Conservation (phyloP, 768 basidiomycete genomes). For the Xanthoconium purpureum region DNA sequence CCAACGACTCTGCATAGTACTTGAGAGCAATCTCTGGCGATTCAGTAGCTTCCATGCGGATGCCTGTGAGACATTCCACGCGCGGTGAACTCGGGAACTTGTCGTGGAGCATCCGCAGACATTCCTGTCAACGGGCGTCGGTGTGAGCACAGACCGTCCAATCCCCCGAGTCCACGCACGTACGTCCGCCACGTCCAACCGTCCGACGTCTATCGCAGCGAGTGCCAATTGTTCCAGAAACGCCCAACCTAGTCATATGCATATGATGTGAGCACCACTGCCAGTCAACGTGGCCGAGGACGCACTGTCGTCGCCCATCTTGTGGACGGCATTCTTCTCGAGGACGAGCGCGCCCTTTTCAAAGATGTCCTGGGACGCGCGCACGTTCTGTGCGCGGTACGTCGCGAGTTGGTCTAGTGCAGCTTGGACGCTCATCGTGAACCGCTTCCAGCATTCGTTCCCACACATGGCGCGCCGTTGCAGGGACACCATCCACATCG, state of each 20-base stretch:
- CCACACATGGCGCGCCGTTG: not conserved
- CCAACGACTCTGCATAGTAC: slow-evolving; percentile 61
- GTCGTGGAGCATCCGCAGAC: slow-evolving; percentile 51
- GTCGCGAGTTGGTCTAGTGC: slow-evolving; percentile 53
- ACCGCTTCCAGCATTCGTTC: not conserved
- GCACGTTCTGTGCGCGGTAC: slow-evolving; percentile 48
- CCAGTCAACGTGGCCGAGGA: not conserved
- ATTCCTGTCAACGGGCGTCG: slow-evolving; percentile 18
- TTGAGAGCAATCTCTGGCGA: slow-evolving; percentile 52
- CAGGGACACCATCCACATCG: slow-evolving; percentile 42
- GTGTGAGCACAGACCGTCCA: slow-evolving; percentile 4
- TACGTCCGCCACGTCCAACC: slow-evolving; percentile 74
- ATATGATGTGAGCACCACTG: not conserved
- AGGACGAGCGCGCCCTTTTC: slow-evolving; percentile 51
- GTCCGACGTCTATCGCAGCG: slow-evolving; percentile 74
- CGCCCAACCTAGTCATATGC: slow-evolving; percentile 56
- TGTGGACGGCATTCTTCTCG: slow-evolving; percentile 41
- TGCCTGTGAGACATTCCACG: slow-evolving; percentile 73
- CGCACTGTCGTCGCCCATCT: slow-evolving; percentile 58
- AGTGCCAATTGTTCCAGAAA: slow-evolving; percentile 78
- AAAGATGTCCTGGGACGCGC: slow-evolving; percentile 59
- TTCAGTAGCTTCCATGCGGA: slow-evolving; percentile 71
- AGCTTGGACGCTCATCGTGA: slow-evolving; percentile 43
- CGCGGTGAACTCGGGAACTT: slow-evolving; percentile 81
- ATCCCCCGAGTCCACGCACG: slow-evolving; percentile 21